Evolutionary conservation across 257 asterid species (phyloP).

Genomic region (Cinchona pubescens): DNA sequence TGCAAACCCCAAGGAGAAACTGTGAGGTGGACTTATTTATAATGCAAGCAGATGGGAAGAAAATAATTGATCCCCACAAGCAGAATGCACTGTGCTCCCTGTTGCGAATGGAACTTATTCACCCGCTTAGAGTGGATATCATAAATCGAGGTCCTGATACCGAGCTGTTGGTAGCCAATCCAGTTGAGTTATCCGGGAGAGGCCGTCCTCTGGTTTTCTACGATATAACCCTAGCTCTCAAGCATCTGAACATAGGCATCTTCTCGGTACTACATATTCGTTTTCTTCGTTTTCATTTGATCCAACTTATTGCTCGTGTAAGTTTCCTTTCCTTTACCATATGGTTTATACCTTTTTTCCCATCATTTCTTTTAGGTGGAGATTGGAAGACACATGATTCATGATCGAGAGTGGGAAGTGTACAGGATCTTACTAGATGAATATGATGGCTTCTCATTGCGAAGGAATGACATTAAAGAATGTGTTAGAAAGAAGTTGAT

Average conservation of each 20-base stretch:
- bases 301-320: background rate
- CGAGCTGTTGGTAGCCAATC: slow-evolving; percentile 70
- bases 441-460: slow-evolving; percentile 31
- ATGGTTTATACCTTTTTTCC: background rate
- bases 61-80: slow-evolving; percentile 44
- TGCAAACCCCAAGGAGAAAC: slow-evolving; percentile 39
- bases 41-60: slow-evolving; percentile 61
- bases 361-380: slow-evolving; percentile 41
- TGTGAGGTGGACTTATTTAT: slow-evolving; percentile 62
- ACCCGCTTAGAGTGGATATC: slow-evolving; percentile 57
- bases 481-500: slow-evolving; percentile 56
- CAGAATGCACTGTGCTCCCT: slow-evolving; percentile 48
- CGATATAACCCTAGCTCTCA: slow-evolving; percentile 72
- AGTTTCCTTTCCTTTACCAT: background rate
- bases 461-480: slow-evolving; percentile 50
- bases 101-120: slow-evolving; percentile 48
- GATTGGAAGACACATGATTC: slow-evolving; percentile 55
- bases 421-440: slow-evolving; percentile 65
- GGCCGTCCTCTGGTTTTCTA: slow-evolving; percentile 82
- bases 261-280: slow-evolving; percentile 46
- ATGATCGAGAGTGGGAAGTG: slow-evolving; percentile 72
- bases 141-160: slow-evolving; percentile 67
- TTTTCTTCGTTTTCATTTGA: background rate
- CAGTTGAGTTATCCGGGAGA: slow-evolving; percentile 70
- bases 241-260: slow-evolving; percentile 42